A percentile compares a stretch with the other conserved stretches of the same genome.
phyloP scores from a whole-genome alignment of 164 flowering plant species.

The Cinnamomum micranthum region DNA sequence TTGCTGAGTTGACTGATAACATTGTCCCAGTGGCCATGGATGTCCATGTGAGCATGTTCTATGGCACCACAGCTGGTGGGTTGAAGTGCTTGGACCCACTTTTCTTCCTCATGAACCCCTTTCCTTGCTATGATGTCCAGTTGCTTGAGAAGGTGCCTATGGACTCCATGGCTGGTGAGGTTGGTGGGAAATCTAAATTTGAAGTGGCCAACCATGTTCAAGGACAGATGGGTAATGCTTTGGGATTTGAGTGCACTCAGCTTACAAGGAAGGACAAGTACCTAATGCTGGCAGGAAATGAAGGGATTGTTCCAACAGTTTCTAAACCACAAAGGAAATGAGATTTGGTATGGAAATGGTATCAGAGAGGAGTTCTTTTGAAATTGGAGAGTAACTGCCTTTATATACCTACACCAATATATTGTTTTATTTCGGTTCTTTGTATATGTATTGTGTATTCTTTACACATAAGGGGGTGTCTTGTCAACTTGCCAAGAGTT shows the following conservation, averaged over 20 bases:
- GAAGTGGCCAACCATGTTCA: slow-evolving; percentile 66
- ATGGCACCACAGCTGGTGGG: slow-evolving; percentile 41
- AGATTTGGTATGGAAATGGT: too few species aligned
- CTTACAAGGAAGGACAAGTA: slow-evolving; percentile 71
- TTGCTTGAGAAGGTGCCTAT: slow-evolving; percentile 21
- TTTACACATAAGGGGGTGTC: too few species aligned
- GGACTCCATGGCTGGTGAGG: slow-evolving; percentile 5
- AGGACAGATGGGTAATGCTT: slow-evolving; percentile 34
- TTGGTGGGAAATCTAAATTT: slow-evolving; percentile 32
- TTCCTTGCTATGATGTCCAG: slow-evolving; percentile 18
- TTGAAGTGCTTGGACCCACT: slow-evolving; percentile 35
- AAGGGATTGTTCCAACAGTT: slow-evolving; percentile 29
- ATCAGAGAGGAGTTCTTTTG: too few species aligned
- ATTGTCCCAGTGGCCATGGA: slow-evolving; percentile 37
- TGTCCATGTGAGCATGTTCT: slow-evolving; percentile 26
- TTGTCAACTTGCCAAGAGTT: too few species aligned
- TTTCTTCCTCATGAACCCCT: slow-evolving; percentile 37
- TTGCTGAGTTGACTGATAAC: slow-evolving; percentile 34
- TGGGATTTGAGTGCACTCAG: slow-evolving; percentile 61
- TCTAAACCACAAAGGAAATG: background rate
- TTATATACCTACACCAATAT: too few species aligned
- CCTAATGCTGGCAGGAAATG: slow-evolving; percentile 50
- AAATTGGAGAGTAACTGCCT: too few species aligned
- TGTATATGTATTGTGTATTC: too few species aligned
- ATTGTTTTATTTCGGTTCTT: too few species aligned